A percentile compares a stretch with the other conserved stretches of the same genome.
phyloP scores from a whole-genome alignment of 495 filamentous ascomycete genomes.

The Penicillium soppii region DNA sequence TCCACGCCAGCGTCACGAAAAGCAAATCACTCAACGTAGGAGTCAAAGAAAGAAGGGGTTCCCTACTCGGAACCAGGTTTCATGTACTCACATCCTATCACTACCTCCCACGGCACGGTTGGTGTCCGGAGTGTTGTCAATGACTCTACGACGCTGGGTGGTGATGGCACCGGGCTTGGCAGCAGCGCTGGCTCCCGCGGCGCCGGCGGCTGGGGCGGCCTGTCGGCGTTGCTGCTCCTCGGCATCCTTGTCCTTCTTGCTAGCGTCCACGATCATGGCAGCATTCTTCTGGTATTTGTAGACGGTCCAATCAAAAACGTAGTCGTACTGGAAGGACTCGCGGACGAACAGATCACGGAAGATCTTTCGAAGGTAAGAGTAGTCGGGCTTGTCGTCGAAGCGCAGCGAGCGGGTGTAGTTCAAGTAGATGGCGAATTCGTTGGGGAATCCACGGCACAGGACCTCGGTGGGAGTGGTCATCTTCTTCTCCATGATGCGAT shows the following conservation, averaged over 20 bases:
- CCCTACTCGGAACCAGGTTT: slow-evolving; percentile 90
- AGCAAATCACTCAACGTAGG: slow-evolving; percentile 79
- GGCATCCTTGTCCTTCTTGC: slow-evolving; percentile 71
- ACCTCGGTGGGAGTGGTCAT: slow-evolving; percentile 99
- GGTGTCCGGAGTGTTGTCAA: slow-evolving; percentile 80
- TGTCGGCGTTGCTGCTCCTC: slow-evolving; percentile 69
- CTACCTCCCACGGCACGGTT: slow-evolving; percentile 87
- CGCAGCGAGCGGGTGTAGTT: slow-evolving; percentile 99
- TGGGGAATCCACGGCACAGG: slow-evolving; percentile 97
- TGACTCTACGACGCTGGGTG: slow-evolving; percentile 80
- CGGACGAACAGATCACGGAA: slow-evolving; percentile 99
- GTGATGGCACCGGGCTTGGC: slow-evolving; percentile 72
- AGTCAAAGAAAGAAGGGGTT: slow-evolving; percentile 53
- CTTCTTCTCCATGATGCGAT: slow-evolving; percentile 99
- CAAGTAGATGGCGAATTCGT: slow-evolving; percentile 99
- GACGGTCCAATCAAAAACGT: slow-evolving; percentile 99
- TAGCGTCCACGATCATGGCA: slow-evolving; percentile 79
- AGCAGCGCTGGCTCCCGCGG: slow-evolving; percentile 57
- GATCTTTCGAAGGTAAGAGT: slow-evolving; percentile 99
- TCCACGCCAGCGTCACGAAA: slow-evolving; percentile 75
- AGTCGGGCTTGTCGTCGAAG: slow-evolving; percentile 99
- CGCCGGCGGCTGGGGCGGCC: slow-evolving; percentile 58
- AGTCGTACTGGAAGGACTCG: slow-evolving; percentile 99
- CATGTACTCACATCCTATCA: slow-evolving; percentile 97
- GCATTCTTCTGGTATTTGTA: slow-evolving; percentile 99